Evolutionary conservation across 345 rosid species (phyloP).

Genomic region (Laguncularia racemosa): DNA sequence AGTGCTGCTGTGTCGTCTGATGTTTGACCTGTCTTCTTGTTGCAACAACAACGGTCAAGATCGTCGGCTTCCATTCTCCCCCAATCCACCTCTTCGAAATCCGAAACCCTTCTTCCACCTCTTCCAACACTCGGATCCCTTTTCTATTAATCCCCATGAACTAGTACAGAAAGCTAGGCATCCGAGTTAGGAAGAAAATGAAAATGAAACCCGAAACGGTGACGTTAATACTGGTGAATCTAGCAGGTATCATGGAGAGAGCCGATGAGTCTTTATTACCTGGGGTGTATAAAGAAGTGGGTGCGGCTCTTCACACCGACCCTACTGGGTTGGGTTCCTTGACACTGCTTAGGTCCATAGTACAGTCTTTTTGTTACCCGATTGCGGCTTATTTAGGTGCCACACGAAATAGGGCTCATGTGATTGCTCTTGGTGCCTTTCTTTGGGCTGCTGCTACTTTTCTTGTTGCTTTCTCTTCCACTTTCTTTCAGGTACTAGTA

Average conservation of each 20-base stretch:
- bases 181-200: not conserved
- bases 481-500: constrained; percentile 44
- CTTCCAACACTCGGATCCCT: not conserved
- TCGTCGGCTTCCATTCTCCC: too few species aligned
- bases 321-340: constrained; percentile 81
- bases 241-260: constrained; percentile 86
- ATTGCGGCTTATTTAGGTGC: constrained; percentile 54
- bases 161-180: not conserved
- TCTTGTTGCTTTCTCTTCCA: constrained; percentile 63
- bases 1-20: too few species aligned
- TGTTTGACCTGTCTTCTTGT: too few species aligned
- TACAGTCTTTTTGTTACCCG: constrained; percentile 53
- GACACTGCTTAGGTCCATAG: constrained; percentile 54
- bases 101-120: too few species aligned
- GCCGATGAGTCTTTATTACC: constrained; percentile 89
- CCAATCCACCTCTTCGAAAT: too few species aligned
- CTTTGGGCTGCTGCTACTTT: constrained; percentile 77
- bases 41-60: too few species aligned
- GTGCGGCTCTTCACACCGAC: constrained; percentile 69
- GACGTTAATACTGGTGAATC: constrained; percentile 70
- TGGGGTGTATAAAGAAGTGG: constrained; percentile 90
- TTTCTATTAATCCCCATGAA: not conserved
- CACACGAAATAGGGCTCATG: constrained; percentile 56
- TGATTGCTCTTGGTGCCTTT: constrained; percentile 61
- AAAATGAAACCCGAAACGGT: constrained; percentile 54